Percentiles rank a stretch among this genome's conserved stretches.
These are phyloP conservation scores for Fusarium torreyae DNA, from an alignment of 2,329 filamentous ascomycete genomes.

Conservation along the genomic window DNA sequence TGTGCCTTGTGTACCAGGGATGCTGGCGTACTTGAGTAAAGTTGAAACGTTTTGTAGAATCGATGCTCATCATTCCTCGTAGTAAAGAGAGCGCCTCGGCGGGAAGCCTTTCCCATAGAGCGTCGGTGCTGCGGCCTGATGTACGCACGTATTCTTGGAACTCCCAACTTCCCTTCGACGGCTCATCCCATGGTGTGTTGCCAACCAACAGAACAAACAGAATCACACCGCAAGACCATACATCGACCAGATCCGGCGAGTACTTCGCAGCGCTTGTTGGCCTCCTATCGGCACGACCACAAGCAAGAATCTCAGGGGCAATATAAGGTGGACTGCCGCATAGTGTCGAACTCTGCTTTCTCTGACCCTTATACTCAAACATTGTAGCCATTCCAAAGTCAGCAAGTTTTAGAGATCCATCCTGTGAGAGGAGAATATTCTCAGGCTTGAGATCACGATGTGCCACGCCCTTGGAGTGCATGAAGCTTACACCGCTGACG, in stretches of 20 bases:
- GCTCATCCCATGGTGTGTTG: conserved; percentile 98
- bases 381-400: conserved; percentile 97
- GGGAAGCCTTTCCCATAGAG: conserved; percentile 87
- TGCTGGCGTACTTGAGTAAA: conserved; percentile 90
- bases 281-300: conserved; percentile 62
- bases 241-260: conserved; percentile 85
- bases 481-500: conserved; percentile 90
- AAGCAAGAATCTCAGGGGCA: conserved; percentile 87
- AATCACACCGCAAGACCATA: conserved; percentile 99
- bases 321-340: conserved; percentile 98
- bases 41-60: conserved; percentile 82
- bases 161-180: conserved; percentile 88
- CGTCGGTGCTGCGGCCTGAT: conserved; percentile 85
- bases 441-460: conserved; percentile 95
- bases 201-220: conserved; percentile 95
- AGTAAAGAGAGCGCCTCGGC: conserved; percentile 82
- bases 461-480: conserved; percentile 95
- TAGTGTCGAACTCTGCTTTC: conserved; percentile 87
- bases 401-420: conserved; percentile 91
- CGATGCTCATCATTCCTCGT: conserved; percentile 92
- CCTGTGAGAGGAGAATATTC: conserved; percentile 89
- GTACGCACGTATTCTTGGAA: conserved; percentile 88
- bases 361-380: conserved; percentile 88
- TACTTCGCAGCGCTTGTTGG: conserved; percentile 72
- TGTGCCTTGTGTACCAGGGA: conserved; percentile 92